Evolutionary conservation across 73 alveolate genomes (phyloP).

Genomic region (Blepharisma japonicum): DNA sequence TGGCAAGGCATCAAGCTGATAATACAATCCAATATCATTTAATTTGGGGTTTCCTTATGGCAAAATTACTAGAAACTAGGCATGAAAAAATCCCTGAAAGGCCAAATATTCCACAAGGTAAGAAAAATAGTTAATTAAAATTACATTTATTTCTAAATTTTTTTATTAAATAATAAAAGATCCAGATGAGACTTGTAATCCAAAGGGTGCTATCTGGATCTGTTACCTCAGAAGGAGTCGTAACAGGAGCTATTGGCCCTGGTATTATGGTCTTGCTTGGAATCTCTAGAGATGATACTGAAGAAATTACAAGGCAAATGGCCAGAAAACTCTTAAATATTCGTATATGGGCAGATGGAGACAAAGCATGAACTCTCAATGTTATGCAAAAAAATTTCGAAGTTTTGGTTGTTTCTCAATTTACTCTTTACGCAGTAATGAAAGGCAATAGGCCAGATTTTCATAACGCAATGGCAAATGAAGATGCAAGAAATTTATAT

Average conservation of each 20-base stretch:
- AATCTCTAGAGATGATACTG: constrained; percentile 68
- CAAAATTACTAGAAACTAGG: background rate
- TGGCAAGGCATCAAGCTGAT: constrained; percentile 22
- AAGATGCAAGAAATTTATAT: constrained; percentile 80
- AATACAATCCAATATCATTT: background rate
- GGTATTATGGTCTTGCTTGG: constrained; percentile 88
- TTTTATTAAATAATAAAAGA: background rate
- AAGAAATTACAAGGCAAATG: constrained; percentile 52
- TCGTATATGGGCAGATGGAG: constrained; percentile 71
- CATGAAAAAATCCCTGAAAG: too few relatives aligned
- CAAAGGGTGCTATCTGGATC: constrained; percentile 80
- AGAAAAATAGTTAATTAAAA: too few relatives aligned
- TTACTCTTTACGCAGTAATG: constrained; percentile 82
- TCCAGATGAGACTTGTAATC: constrained; percentile 73
- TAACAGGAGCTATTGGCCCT: constrained; percentile 75
- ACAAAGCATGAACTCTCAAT: constrained; percentile 71
- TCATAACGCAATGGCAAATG: constrained; percentile 90
- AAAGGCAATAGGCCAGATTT: constrained; percentile 96
- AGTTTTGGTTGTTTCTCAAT: constrained; percentile 78
- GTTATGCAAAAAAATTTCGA: constrained; percentile 70
- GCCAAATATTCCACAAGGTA: too few relatives aligned
- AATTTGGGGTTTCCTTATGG: constrained; percentile 22
- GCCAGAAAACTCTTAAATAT: constrained; percentile 73
- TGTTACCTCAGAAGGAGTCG: constrained; percentile 59
- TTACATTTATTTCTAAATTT: background rate